Evolutionary conservation across 164 flowering plant species (phyloP).

Genomic region (Euptelea pleiosperma): DNA sequence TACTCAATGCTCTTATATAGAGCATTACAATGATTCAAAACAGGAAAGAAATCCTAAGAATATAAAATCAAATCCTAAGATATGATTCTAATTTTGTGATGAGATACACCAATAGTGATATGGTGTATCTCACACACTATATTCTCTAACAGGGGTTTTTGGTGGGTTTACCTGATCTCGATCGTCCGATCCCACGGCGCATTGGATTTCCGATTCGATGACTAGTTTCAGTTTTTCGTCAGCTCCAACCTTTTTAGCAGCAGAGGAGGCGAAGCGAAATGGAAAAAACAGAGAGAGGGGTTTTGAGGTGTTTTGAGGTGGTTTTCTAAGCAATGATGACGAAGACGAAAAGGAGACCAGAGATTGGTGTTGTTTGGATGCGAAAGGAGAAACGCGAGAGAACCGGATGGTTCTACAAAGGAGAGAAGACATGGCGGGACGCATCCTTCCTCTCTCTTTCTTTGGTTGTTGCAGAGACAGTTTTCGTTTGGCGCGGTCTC

Average conservation of each 20-base stretch:
- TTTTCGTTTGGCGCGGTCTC: too few species aligned
- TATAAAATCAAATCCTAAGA: too few species aligned
- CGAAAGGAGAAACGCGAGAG: constrained; percentile 1
- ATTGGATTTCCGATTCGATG: constrained; percentile 20
- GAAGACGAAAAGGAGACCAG: constrained; percentile 8
- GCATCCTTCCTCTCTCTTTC: constrained; percentile 6
- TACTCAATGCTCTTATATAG: too few species aligned
- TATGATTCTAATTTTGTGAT: too few species aligned
- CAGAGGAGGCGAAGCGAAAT: constrained; percentile 15
- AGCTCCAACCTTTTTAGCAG: neutral
- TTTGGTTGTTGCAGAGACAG: too few species aligned
- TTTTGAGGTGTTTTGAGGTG: neutral
- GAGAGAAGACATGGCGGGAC: constrained; percentile 3
- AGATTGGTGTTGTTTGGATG: neutral
- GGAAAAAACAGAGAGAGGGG: neutral
- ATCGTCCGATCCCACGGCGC: constrained; percentile 13
- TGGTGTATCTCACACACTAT: too few species aligned
- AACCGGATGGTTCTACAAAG: constrained; percentile 12
- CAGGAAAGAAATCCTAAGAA: too few species aligned
- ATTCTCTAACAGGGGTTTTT: too few species aligned
- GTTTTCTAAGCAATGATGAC: neutral
- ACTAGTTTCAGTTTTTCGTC: constrained; percentile 20
- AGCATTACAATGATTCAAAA: too few species aligned
- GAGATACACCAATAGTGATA: too few species aligned
- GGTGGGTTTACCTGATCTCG: constrained; percentile 11